These are phyloP conservation scores for Aeschynomene evenia DNA, from an alignment of 306 rosid genomes.

Conservation along the genomic window DNA sequence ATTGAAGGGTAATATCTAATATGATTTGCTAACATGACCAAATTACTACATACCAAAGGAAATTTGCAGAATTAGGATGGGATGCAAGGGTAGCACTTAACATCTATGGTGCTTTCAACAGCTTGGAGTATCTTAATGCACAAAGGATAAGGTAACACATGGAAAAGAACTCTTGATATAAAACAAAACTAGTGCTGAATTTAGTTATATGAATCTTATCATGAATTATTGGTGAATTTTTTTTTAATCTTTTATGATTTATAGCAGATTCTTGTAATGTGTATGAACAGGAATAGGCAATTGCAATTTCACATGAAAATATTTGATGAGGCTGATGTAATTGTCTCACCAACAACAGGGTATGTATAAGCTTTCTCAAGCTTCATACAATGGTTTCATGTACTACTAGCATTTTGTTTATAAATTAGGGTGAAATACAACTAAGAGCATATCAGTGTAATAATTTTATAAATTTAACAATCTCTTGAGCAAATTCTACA, in stretches of 20 bases:
- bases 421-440: no score
- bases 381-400: conserved; percentile 4
- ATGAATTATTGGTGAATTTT: not conserved
- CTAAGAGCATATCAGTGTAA: no score
- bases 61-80: conserved; percentile 77
- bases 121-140: conserved; percentile 86
- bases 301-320: conserved; percentile 72
- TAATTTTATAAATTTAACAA: no score
- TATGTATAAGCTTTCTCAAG: conserved; percentile 32
- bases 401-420: not conserved
- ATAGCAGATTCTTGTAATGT: not conserved
- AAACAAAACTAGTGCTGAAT: not conserved
- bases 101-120: conserved; percentile 71
- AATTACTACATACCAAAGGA: conserved; percentile 48
- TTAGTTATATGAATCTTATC: not conserved
- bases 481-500: no score
- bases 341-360: conserved; percentile 94
- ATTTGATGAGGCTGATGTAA: conserved; percentile 74
- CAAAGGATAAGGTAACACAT: conserved; percentile 68
- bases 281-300: conserved; percentile 81
- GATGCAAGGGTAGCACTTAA: conserved; percentile 85
- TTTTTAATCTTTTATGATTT: not conserved
- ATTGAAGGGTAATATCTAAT: conserved; percentile 24
- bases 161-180: not conserved
- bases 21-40: conserved; percentile 38